Conservation (phyloP, 2,329 filamentous ascomycete genomes). For the Trichoderma gracile region DNA sequence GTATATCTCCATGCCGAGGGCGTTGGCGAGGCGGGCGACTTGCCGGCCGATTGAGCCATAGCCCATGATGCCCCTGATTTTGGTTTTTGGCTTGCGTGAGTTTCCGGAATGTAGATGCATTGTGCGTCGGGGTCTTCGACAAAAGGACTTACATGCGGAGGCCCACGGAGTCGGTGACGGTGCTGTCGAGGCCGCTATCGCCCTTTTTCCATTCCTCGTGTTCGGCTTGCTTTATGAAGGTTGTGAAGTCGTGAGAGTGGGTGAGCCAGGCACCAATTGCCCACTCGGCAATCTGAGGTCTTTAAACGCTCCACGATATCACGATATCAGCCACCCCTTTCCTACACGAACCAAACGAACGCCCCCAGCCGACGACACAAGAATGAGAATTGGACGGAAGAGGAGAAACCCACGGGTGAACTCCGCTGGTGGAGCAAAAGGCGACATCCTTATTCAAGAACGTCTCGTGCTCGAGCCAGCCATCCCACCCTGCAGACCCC, state of each 20-base stretch:
- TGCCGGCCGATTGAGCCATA: conserved; percentile 51
- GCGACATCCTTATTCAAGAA: conserved; percentile 40
- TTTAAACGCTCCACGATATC: conserved; percentile 21
- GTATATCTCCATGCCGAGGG: conserved; percentile 66
- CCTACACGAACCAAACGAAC: neutral
- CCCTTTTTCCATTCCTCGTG: conserved; percentile 34
- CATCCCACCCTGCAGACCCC: conserved; percentile 46
- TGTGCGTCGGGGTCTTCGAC: no score
- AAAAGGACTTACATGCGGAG: conserved; percentile 38
- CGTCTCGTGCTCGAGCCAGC: conserved; percentile 40
- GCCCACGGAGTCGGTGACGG: conserved; percentile 37
- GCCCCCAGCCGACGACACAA: no score
- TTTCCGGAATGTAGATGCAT: neutral
- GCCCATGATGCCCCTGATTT: conserved; percentile 42
- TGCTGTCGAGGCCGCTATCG: conserved; percentile 12
- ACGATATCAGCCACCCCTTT: neutral
- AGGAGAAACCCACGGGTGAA: conserved; percentile 42
- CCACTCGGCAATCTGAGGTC: conserved; percentile 46
- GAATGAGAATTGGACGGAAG: neutral
- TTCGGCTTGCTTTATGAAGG: conserved; percentile 36
- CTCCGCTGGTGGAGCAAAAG: conserved; percentile 46
- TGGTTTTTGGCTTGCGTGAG: neutral
- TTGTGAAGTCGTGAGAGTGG: conserved; percentile 37
- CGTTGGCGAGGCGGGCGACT: conserved; percentile 50
- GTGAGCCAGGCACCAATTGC: conserved; percentile 41